phyloP scores from a whole-genome alignment of 2,329 filamentous ascomycete species.

The Colletotrichum liaoningense region DNA sequence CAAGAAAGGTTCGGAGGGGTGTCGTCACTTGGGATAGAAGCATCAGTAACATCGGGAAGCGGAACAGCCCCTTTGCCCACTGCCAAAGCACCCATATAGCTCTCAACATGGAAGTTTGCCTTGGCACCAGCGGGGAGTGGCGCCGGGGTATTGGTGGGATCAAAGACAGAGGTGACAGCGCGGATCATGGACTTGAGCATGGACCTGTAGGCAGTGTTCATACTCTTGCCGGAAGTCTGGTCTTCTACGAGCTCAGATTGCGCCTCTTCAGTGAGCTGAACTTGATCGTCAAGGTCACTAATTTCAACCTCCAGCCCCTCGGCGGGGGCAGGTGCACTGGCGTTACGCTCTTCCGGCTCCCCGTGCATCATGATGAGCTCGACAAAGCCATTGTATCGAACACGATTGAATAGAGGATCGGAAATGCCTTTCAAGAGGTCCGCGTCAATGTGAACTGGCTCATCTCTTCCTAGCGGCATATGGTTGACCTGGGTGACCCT shows the following conservation, averaged over 20 bases:
- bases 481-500: conserved; percentile 85
- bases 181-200: conserved; percentile 60
- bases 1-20: conserved; percentile 67
- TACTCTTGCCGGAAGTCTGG: conserved; percentile 32
- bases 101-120: conserved; percentile 53
- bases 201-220: conserved; percentile 49
- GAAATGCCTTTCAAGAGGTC: conserved; percentile 80
- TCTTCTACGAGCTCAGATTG: conserved; percentile 38
- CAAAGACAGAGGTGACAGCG: conserved; percentile 58
- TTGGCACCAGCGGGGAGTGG: conserved; percentile 41
- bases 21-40: conserved; percentile 54
- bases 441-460: conserved; percentile 83
- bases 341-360: conserved; percentile 40
- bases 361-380: conserved; percentile 76
- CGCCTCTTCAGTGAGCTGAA: conserved; percentile 29
- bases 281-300: conserved; percentile 32
- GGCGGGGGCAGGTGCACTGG: conserved; percentile 36
- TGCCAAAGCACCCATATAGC: conserved; percentile 61
- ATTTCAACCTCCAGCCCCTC: conserved; percentile 25
- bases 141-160: conserved; percentile 45
- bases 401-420: conserved; percentile 86
- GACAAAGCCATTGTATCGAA: conserved; percentile 78
- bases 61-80: conserved; percentile 72
- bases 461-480: conserved; percentile 85
- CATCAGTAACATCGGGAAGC: conserved; percentile 73